Conservation (phyloP, 192 early-diverging fungal species). For the Coemansia sp. region DNA sequence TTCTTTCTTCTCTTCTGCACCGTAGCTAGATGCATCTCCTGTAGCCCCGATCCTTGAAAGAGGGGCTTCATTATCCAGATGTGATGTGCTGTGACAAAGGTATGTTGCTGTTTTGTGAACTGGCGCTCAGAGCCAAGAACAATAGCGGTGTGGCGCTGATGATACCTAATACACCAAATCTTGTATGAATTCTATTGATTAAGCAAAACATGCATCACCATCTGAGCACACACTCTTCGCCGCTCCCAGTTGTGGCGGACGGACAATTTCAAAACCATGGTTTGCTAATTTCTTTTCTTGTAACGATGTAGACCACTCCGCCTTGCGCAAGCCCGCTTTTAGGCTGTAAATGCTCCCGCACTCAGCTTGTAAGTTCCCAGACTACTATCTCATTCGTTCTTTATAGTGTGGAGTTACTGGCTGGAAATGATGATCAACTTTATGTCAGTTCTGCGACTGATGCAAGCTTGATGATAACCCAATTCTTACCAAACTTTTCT, state of each 20-base stretch:
- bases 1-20: too few relatives aligned
- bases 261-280: background rate
- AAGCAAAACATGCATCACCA: conserved; percentile 52
- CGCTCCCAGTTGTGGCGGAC: too few relatives aligned
- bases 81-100: background rate
- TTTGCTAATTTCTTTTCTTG: background rate
- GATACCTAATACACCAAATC: conserved; percentile 28
- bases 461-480: conserved; percentile 53
- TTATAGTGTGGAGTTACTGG: background rate
- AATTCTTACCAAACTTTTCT: conserved; percentile 41
- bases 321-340: background rate
- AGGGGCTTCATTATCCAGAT: background rate
- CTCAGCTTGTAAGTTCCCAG: conserved; percentile 1
- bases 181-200: conserved; percentile 29
- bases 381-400: too few relatives aligned
- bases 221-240: conserved; percentile 24
- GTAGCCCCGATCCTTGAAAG: background rate
- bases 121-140: background rate
- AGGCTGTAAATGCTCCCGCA: background rate
- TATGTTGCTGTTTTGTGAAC: background rate
- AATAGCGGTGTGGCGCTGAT: conserved; percentile 30
- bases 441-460: conserved; percentile 55
- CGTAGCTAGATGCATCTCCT: background rate
- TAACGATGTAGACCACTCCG: background rate
- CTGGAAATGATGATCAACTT: conserved; percentile 30